A percentile compares a stretch with the other conserved stretches of the same genome.
phyloP scores from a whole-genome alignment of 495 filamentous ascomycete genomes.

The Opeltia flavorubescens region DNA sequence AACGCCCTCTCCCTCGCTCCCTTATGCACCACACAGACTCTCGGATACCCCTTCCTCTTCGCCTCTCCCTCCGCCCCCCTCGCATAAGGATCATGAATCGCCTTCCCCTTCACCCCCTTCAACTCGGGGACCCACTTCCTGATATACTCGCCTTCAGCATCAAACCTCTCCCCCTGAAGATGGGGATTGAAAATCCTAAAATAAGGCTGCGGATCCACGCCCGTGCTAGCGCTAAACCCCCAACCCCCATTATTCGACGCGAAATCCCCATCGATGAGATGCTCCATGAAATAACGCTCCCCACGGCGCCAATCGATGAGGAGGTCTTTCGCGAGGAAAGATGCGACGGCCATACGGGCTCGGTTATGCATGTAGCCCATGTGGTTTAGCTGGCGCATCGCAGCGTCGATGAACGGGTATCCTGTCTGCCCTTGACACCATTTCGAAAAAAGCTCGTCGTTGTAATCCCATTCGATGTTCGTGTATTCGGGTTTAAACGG shows the following conservation, averaged over 20 bases:
- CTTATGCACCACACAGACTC: constrained; percentile 61
- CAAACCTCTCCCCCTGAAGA: constrained; percentile 72
- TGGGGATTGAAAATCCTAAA: constrained; percentile 86
- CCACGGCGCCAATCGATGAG: constrained; percentile 84
- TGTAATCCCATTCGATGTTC: constrained; percentile 71
- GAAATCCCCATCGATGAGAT: constrained; percentile 85
- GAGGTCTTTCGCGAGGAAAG: constrained; percentile 77
- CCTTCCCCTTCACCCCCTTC: constrained; percentile 41
- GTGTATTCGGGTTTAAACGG: constrained; percentile 82
- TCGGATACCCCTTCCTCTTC: constrained; percentile 57
- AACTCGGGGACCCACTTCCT: constrained; percentile 50
- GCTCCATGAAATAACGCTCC: constrained; percentile 78
- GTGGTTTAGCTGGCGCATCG: constrained; percentile 67
- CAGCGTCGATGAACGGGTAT: constrained; percentile 79
- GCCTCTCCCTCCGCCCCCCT: constrained; percentile 45
- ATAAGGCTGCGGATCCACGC: constrained; percentile 85
- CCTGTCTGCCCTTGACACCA: constrained; percentile 74
- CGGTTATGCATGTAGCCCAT: constrained; percentile 85
- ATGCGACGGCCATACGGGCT: constrained; percentile 75
- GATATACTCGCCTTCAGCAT: constrained; percentile 43
- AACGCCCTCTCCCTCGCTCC: constrained; percentile 49
- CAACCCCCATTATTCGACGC: constrained; percentile 86
- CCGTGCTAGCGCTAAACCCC: constrained; percentile 69
- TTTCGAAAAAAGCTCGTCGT: constrained; percentile 46
- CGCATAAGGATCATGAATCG: constrained; percentile 67